Evolutionary conservation across 164 flowering plant genomes (phyloP).

Genomic region (Protea cynaroides): DNA sequence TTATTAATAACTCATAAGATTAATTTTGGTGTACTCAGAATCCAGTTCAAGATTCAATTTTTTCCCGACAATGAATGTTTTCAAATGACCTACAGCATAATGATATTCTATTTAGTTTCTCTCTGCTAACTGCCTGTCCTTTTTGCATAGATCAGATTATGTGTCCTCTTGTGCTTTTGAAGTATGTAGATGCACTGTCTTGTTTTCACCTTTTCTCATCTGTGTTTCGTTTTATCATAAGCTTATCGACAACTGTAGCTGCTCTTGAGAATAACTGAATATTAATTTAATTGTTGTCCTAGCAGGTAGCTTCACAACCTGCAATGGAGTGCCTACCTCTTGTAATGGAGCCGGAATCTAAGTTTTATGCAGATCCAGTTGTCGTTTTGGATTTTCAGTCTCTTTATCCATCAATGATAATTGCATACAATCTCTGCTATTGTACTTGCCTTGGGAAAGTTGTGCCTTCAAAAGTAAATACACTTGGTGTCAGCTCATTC

Average conservation of each 20-base stretch:
- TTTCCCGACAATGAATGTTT: no score
- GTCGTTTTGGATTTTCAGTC: slow-evolving; percentile 96
- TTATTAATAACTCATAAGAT: no score
- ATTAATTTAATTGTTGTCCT: not conserved
- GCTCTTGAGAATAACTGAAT: not conserved
- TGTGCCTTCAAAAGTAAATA: slow-evolving; percentile 48
- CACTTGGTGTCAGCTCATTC: slow-evolving; percentile 78
- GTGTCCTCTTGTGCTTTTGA: no score
- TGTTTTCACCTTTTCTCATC: no score
- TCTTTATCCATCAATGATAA: slow-evolving; percentile 97
- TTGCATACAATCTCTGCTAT: slow-evolving; percentile 95
- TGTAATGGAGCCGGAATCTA: slow-evolving; percentile 99
- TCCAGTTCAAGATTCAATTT: no score
- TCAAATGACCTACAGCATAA: no score
- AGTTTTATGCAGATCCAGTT: slow-evolving; percentile 91
- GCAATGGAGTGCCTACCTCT: slow-evolving; percentile 99
- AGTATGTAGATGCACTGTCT: no score
- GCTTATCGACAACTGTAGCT: not conserved
- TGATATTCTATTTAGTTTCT: no score
- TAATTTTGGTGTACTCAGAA: no score
- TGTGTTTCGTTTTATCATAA: not conserved
- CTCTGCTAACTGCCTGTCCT: no score
- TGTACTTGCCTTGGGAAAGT: slow-evolving; percentile 92
- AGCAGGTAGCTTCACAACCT: slow-evolving; percentile 91
- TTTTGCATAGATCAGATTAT: no score